A percentile compares a stretch with the other conserved stretches of the same genome.
Evolutionary conservation across 1,284 basidiomycete genomes (phyloP).

Genomic region (Trichosporon asahii): DNA sequence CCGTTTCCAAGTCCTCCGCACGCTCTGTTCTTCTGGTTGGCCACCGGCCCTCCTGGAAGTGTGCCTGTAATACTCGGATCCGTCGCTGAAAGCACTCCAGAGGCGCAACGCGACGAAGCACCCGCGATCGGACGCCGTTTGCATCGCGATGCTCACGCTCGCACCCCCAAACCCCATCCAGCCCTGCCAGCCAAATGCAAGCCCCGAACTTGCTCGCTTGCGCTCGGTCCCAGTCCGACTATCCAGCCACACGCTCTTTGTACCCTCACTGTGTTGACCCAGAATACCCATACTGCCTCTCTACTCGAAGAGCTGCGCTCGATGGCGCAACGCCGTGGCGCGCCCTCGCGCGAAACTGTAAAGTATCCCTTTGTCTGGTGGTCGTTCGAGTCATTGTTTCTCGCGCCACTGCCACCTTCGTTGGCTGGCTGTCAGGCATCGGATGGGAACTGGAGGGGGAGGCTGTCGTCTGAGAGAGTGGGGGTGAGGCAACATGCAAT

Average conservation of each 20-base stretch:
- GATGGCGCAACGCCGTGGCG: not conserved
- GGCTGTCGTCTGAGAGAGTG: not conserved
- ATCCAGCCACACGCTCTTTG: not conserved
- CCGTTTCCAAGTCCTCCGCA: not conserved
- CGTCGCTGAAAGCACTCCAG: not conserved
- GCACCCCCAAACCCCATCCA: not conserved
- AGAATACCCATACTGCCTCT: too few species aligned
- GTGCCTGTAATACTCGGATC: not conserved
- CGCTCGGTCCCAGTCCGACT: not conserved
- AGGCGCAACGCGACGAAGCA: too few species aligned
- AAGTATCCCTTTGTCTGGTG: not conserved
- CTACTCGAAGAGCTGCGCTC: too few species aligned
- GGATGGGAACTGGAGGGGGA: too few species aligned
- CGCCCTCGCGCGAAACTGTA: not conserved
- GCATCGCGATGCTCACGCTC: not conserved
- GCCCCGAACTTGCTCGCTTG: not conserved
- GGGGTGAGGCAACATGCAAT: too few species aligned
- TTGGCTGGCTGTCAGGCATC: too few species aligned
- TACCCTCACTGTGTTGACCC: too few species aligned
- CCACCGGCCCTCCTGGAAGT: not conserved
- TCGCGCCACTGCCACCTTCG: not conserved
- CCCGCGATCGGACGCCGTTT: not conserved
- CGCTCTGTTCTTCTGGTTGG: not conserved
- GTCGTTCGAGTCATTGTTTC: not conserved
- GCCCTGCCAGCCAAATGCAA: not conserved